Evolutionary conservation across 768 basidiomycete genomes (phyloP), one percentile per base, ranked within the genome.

Genomic region (Porpolomopsis calyptriformis): DNA sequence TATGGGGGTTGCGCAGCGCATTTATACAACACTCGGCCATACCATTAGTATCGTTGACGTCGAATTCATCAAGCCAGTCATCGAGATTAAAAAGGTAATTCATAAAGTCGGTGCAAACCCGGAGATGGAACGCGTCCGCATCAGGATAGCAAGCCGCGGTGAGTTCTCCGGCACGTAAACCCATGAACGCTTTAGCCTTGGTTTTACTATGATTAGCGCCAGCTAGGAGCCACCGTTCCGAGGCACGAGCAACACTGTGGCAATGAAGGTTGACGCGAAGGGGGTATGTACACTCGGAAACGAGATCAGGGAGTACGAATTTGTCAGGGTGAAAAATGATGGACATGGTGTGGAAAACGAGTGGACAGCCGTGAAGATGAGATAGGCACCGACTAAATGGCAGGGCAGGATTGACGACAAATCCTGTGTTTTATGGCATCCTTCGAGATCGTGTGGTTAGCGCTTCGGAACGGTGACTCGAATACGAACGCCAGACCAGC

Each of bases 11-110:
- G 59, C 82, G 73, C 7, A 89, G 69, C 10, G 82, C 74, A 62
- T 82, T 81, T 58, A 87, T 72, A 49, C 87, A 80, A 14, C 78
- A 75, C 55, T 80, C 68, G 22, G 77, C 79, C n/a, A 78, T 73
- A 25, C 64, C 65, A 40, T 61, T 64, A 16, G 82, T 78, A 18
- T 77, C 73, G 26, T 68, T 64, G 53, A 78, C 72, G 56, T 82
- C 76, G 80, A 85, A 83, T 53, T 84, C 82, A 55, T 88, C 85
- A 18, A 83, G 86, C 49, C 87, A 69, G 57, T 87, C 78, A 66
- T 87, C 83, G 37, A 47, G 44, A 19, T 57, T 55, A 47, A 57
- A 59, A 10, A 57, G 46, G 39, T 52, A 55, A 46, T 58, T 55
- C 66, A 75, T 67, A 52, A 70, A 73, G 53, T 74, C 74, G 1